Base-by-base conservation (phyloP, 192 early-diverging fungal genomes). In the Backusella parvicylindrica region DNA sequence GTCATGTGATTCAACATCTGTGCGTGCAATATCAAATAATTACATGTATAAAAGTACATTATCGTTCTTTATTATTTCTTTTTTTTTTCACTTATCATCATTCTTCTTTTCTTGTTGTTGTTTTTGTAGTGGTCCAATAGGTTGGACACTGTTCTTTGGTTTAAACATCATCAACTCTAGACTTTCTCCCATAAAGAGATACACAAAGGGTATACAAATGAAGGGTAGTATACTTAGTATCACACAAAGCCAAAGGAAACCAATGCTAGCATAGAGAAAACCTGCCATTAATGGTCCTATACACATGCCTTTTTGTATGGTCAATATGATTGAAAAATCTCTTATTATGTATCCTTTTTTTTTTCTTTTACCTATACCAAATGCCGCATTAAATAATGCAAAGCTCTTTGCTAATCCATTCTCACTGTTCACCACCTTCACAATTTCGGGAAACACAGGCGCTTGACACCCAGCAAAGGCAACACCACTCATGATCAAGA, bases 341-440 rank as follows among this genome's bases (percentile, higher is more conserved):
- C 6, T 47, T 30, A 21, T 8, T 53, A 16, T 53, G 8, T 9
- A n/a, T 53, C 49, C 1, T 18, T 53, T 21, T 23, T 21, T 21
- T 6, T 50, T 9, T 5, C 18, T 53, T 18, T 64, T 80, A 71
- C 80, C 80, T 35, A 71, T 71, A n/a, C 72, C 75, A 68, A 80
- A 86, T 13, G 77, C 78, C 36, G 82, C 80, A 76, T 86, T 86
- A 68, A 84, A 84, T 23, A 84, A 31, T 11, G 82, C 80, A 75
- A 82, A 83, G 6, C 80, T 79, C 15, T 77, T 68, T 23, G 85
- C 85, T 21, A 84, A 77, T 13, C 85, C 85, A 72, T 60, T 81
- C 28, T 79, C 80, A 5, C 69, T 32, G 7, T 74, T 77, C 13
- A 84, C 82, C 3, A 82, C 81, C 1, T 72, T 71, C 1, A 79